A percentile compares a stretch with the other conserved stretches of the same genome.
phyloP scores from a whole-genome alignment of 2,329 filamentous ascomycete species.

The Claviceps pusilla region DNA sequence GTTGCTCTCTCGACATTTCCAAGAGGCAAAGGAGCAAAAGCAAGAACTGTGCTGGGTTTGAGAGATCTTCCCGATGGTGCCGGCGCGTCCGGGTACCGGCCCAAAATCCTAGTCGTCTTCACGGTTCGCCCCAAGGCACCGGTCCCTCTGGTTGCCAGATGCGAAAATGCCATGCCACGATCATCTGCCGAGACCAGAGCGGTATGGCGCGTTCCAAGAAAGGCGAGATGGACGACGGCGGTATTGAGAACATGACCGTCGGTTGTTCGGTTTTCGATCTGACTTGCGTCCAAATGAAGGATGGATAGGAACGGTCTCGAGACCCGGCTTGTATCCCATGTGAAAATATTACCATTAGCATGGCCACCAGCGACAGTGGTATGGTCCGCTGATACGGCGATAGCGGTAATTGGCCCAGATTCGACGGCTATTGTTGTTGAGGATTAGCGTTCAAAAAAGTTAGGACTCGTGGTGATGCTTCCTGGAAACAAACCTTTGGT shows the following conservation, averaged over 20 bases:
- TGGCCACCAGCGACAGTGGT: slow-evolving; percentile 83
- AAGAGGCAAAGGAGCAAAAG: slow-evolving; percentile 76
- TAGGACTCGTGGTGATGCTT: not conserved
- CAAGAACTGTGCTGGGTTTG: slow-evolving; percentile 89
- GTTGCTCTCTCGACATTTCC: slow-evolving; percentile 88
- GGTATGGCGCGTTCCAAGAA: slow-evolving; percentile 83
- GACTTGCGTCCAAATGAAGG: slow-evolving; percentile 53
- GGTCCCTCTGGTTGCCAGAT: slow-evolving; percentile 81
- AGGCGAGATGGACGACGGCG: slow-evolving; percentile 79
- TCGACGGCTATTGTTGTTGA: slow-evolving; percentile 53
- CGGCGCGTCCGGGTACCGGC: slow-evolving; percentile 66
- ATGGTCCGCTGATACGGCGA: slow-evolving; percentile 88
- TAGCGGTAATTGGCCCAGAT: slow-evolving; percentile 70
- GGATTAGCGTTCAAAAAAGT: slow-evolving; percentile 18
- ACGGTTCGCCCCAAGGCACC: slow-evolving; percentile 73
- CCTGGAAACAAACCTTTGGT: slow-evolving; percentile 54
- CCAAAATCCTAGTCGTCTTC: slow-evolving; percentile 79
- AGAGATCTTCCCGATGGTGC: slow-evolving; percentile 48
- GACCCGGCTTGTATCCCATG: slow-evolving; percentile 80
- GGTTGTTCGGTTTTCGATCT: slow-evolving; percentile 47
- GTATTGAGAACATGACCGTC: slow-evolving; percentile 74
- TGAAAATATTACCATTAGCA: slow-evolving; percentile 82
- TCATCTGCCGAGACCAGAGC: slow-evolving; percentile 92
- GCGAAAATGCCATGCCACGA: slow-evolving; percentile 93
- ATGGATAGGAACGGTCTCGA: slow-evolving; percentile 81